Base-by-base conservation (phyloP, 1,284 basidiomycete genomes). In the Trichosporon coremiiforme region DNA sequence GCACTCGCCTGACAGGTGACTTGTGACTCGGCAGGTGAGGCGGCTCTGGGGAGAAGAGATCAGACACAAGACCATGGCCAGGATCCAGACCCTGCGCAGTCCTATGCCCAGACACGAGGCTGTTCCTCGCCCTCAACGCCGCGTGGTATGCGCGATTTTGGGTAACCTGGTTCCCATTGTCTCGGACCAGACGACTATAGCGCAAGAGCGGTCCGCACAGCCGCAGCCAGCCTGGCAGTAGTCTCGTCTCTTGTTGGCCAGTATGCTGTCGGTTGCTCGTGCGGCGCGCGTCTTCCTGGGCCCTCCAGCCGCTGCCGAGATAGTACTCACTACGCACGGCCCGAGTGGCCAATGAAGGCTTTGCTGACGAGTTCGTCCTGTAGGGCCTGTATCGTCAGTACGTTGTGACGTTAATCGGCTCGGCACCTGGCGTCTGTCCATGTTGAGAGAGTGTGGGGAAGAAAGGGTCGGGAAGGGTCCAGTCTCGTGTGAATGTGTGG, bases 341-440 rank as follows among this genome's bases (percentile, higher is more conserved):
- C 83, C 12, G 77, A 79, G n/a, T 78, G 74, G 1, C 82, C 83
- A 20, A 76, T 82, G 71, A 84, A 84, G 12, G 82, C 80, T 64
- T 81, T 80, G 15, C 80, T 82, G 8, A 83, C 79, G 13, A 83
- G 76, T 67, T 84, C 83, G 68, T 83, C 81, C 68, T 83, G 82
- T 38, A 84, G 69, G 12, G 81, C 83, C 78, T 82, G 69, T n/a
- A 25, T 33, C 62, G 64, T 53, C n/a, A 64, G 47, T 36, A n/a
- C 17, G 29, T 8, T 1, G 5, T 33, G 31, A 25, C 25, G 25
- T 25, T 25, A 25, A 25, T 57, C 25, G 53, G 53, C 57, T 13
- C 29, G 25, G 53, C 22, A 57, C 53, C 22, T 13, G 29, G 22
- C 53, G 9, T 3, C 29, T 12, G 9, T 29, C 25, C 8, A 55